These are phyloP conservation scores for Taiwanofungus camphoratus DNA, from an alignment of 1,284 basidiomycete species.

Conservation along the genomic window DNA sequence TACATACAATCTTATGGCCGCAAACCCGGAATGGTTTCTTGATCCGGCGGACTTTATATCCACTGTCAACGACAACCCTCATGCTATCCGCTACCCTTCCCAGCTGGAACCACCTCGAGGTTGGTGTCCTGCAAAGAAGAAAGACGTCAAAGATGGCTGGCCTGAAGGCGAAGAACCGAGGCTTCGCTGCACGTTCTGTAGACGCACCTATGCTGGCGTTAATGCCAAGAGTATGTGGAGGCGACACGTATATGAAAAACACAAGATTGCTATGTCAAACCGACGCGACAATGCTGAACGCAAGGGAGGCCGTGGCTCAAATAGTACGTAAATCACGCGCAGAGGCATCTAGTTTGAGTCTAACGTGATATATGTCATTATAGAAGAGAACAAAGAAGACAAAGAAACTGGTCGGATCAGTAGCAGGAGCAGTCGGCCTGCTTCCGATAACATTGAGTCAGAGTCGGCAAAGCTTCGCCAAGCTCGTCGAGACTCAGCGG, in stretches of 20 bases:
- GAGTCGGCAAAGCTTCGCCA: neutral
- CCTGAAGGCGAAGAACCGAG: conserved; percentile 71
- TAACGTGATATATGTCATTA: neutral
- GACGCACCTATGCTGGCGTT: conserved; percentile 72
- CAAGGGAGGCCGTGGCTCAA: conserved; percentile 50
- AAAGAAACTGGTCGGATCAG: conserved; percentile 6
- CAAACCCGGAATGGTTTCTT: conserved; percentile 73
- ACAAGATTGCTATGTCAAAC: conserved; percentile 82
- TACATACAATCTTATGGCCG: conserved; percentile 60
- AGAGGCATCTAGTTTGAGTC: neutral
- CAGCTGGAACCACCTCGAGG: conserved; percentile 73
- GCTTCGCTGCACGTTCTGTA: conserved; percentile 74
- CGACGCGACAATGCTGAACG: conserved; percentile 63
- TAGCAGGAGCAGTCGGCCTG: conserved; percentile 5
- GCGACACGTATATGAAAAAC: conserved; percentile 78
- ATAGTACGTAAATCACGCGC: conserved; percentile 37
- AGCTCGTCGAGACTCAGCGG: neutral
- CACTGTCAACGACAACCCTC: conserved; percentile 38
- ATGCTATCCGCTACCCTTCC: conserved; percentile 60
- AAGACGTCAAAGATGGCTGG: conserved; percentile 67
- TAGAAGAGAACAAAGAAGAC: conserved; percentile 24
- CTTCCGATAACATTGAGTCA: conserved; percentile 9
- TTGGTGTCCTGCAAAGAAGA: conserved; percentile 80
- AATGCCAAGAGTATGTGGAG: conserved; percentile 88
- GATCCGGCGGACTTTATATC: conserved; percentile 58